Evolutionary conservation across 306 rosid species (phyloP), one percentile per base, ranked within the genome.

Genomic region (Vigna angularis): DNA sequence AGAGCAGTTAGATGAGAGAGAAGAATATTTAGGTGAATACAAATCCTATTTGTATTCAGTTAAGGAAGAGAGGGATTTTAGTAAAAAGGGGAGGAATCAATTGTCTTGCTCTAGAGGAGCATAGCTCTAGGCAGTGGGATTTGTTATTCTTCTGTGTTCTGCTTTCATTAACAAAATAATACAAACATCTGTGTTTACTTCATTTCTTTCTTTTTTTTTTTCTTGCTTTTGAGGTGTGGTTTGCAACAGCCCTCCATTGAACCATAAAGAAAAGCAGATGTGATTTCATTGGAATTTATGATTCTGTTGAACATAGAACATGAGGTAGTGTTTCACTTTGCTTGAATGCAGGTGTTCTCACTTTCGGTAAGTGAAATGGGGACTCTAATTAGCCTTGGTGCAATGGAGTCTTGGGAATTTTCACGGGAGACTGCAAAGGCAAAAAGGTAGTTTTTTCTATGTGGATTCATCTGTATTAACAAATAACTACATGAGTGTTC

Each of bases 291-390:
- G 65, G 50, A 68, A 70, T 55, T 26, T 49, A 40, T 65, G 72
- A 62, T 52, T 74, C 12, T 34, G 32, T 59, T 34, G 72, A 53
- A 13, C 44, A 32, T 30, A 66, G 47, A 71, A 24, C 14, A 14
- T 24, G 20, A 82, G 45, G 48, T 76, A 63, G 82, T 75, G 20
- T 66, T 73, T 76, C 79, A 53, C 51, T 75, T 72, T 87, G 38
- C 62, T 82, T 75, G 70, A 77, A 67, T 85, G 73, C 76, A 94
- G 97, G 89, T 92, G 15, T 92, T 92, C 83, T 88, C 97, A 8
- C 87, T 94, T 56, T 90, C 98, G 6, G 92, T 89, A 79, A 74
- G 81, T 79, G 98, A 94, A 90, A 90, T 94, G 80, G 98, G 97
- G 82, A 83, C 66, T 83, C 45, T 94, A 28, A 73, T 92, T 81